These are phyloP conservation scores for Blastobotrys persicus DNA, from an alignment of 1,139 yeast species.

Conservation along the genomic window DNA sequence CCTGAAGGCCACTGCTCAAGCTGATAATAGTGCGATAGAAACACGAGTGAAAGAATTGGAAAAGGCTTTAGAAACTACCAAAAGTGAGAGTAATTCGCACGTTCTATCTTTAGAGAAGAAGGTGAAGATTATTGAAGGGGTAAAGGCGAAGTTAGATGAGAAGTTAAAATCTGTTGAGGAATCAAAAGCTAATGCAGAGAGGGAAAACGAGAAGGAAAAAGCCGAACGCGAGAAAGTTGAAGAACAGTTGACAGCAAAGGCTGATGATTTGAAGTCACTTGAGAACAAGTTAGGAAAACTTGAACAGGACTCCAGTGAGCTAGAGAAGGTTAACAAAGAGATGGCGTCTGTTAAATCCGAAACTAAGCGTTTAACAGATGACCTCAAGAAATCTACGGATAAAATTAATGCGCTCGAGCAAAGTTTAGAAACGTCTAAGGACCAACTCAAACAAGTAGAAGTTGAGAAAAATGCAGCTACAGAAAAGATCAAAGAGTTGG, in stretches of 20 bases:
- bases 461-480: conserved; percentile 7
- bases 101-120: conserved; percentile 3
- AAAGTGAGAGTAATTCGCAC: conserved; percentile 4
- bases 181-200: neutral
- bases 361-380: neutral
- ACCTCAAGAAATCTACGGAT: conserved; percentile 1
- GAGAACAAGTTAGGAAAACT: neutral
- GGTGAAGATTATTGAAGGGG: conserved; percentile 14
- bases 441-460: conserved; percentile 7
- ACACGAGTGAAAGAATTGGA: conserved; percentile 3
- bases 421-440: conserved; percentile 2
- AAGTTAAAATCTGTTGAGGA: conserved; percentile 12
- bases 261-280: neutral
- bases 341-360: neutral
- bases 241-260: conserved; percentile 8
- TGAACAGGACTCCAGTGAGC: conserved; percentile 5
- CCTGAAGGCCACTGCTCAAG: conserved; percentile 4
- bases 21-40: conserved; percentile 3
- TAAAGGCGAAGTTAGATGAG: neutral
- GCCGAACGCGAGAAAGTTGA: neutral
- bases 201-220: conserved; percentile 7
- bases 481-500: neutral
- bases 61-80: conserved; percentile 7
- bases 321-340: conserved; percentile 6
- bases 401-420: neutral